Base-by-base conservation (phyloP, 805 yeast species). In the Candida xiaguanensis region DNA sequence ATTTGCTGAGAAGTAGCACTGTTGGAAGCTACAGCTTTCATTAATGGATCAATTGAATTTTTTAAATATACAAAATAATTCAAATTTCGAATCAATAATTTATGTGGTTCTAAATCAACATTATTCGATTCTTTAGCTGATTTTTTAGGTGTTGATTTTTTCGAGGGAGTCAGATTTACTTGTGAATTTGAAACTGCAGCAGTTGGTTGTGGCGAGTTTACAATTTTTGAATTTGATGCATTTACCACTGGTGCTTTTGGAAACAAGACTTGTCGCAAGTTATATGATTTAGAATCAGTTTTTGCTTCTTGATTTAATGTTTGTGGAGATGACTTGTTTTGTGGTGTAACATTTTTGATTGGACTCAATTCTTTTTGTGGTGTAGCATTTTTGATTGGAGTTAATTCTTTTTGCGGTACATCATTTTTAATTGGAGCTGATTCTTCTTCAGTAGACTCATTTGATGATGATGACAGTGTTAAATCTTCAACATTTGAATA, bases 61-160 rank as follows among this genome's bases (percentile, higher is more conserved):
- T 34, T 17, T 11, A 34, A 34, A 24, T 5, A 6, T 6, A 16
- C 36, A 12, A 34, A 34, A 17, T 34, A 25, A 34, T 25, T 25
- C 11, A 34, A 24, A 24, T 33, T 33, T 5, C 20, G n/a, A 22
- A 33, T 16, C 29, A 33, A 12, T 24, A 15, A n/a, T 31, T 20
- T 16, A 31, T 31, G 6, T 15, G 18, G 18, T 8, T 13, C 17
- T 5, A 13, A 4, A 15, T 5, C 18, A 11, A 20, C 8, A 9
- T 9, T 20, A 20, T 20, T 20, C 9, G 6, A 9, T 20, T 20
- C 9, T 20, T 20, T 9, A 20, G 24, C 9, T 20, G 24, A 9
- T 9, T 9, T 9, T 7, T 20, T 9, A 20, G 24, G 9, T 27
- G 30, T 27, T 27, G 30, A 27, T n/a, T 9, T 31, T 31, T 11